Evolutionary conservation across 2,329 filamentous ascomycete genomes (phyloP).

Genomic region (Fusarium hostae): DNA sequence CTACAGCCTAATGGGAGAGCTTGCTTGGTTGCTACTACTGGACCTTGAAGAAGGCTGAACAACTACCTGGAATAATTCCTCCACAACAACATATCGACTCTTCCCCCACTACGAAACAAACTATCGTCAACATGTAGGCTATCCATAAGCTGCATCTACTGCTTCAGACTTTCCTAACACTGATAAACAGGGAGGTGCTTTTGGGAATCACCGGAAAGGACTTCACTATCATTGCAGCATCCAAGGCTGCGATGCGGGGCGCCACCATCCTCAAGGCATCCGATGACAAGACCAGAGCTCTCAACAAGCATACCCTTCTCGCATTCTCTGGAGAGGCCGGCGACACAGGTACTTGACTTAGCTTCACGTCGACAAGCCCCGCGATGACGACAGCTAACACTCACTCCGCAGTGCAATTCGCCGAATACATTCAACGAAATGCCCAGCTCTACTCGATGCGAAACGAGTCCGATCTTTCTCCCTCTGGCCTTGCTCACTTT

Average conservation of each 20-base stretch:
- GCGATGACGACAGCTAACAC: slow-evolving; percentile 39
- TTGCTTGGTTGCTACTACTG: slow-evolving; percentile 42
- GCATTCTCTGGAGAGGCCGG: slow-evolving; percentile 96
- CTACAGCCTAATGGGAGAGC: slow-evolving; percentile 52
- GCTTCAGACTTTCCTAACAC: slow-evolving; percentile 25
- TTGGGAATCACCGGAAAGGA: slow-evolving; percentile 99
- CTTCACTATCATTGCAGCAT: slow-evolving; percentile 97
- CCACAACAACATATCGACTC: slow-evolving; percentile 32
- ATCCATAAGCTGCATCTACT: slow-evolving; percentile 19
- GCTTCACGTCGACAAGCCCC: slow-evolving; percentile 1
- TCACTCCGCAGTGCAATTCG: slow-evolving; percentile 84
- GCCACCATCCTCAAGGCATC: slow-evolving; percentile 93
- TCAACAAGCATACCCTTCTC: slow-evolving; percentile 96
- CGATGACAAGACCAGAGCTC: slow-evolving; percentile 93
- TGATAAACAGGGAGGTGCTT: slow-evolving; percentile 83
- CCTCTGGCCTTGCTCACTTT: slow-evolving; percentile 89
- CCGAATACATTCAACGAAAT: slow-evolving; percentile 99
- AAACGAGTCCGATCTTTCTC: slow-evolving; percentile 91
- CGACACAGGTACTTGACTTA: slow-evolving; percentile 76
- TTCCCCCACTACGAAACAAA: slow-evolving; percentile 23
- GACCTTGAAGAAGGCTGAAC: slow-evolving; percentile 41
- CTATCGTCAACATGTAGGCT: slow-evolving; percentile 43
- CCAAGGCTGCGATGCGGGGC: slow-evolving; percentile 97
- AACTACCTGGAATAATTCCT: slow-evolving; percentile 33
- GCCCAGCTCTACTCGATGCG: slow-evolving; percentile 98